A percentile compares a stretch with the other conserved stretches of the same genome.
phyloP scores from a whole-genome alignment of 768 basidiomycete genomes.

The Mycena pura region DNA sequence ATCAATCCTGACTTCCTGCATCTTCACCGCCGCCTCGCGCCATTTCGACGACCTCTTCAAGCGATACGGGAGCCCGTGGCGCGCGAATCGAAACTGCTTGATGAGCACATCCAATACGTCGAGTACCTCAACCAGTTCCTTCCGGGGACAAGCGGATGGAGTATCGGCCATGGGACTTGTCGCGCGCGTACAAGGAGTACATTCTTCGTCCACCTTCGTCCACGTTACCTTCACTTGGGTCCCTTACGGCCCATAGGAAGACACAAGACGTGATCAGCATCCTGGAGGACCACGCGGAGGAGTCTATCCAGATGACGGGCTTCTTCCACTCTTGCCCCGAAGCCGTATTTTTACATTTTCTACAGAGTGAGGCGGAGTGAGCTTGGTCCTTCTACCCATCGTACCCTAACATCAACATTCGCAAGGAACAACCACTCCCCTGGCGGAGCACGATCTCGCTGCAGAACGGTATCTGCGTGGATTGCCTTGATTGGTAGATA shows the following conservation, averaged over 20 bases:
- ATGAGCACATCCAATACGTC: slow-evolving; percentile 92
- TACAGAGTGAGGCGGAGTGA: slow-evolving; percentile 54
- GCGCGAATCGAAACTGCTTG: slow-evolving; percentile 87
- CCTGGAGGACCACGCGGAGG: slow-evolving; percentile 93
- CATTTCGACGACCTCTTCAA: slow-evolving; percentile 93
- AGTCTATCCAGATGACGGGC: slow-evolving; percentile 86
- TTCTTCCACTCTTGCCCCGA: slow-evolving; percentile 97
- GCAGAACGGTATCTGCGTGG: slow-evolving; percentile 95
- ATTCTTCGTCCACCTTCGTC: slow-evolving; percentile 15
- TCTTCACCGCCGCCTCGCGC: slow-evolving; percentile 85
- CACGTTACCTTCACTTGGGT: too few relatives aligned
- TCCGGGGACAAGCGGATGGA: slow-evolving; percentile 85
- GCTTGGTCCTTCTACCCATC: slow-evolving; percentile 19
- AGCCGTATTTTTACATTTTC: slow-evolving; percentile 75
- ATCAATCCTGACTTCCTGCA: neutral
- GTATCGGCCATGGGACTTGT: slow-evolving; percentile 97
- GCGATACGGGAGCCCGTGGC: slow-evolving; percentile 87
- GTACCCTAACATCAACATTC: neutral
- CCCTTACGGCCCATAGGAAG: slow-evolving; percentile 76
- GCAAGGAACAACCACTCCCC: slow-evolving; percentile 38
- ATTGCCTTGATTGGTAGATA: slow-evolving; percentile 97
- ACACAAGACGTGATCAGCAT: slow-evolving; percentile 96
- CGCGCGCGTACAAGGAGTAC: slow-evolving; percentile 92
- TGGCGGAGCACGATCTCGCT: slow-evolving; percentile 77
- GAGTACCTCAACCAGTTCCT: slow-evolving; percentile 95